phyloP scores from a whole-genome alignment of 1,139 yeast species.

The Debaryomyces singareniensis region DNA sequence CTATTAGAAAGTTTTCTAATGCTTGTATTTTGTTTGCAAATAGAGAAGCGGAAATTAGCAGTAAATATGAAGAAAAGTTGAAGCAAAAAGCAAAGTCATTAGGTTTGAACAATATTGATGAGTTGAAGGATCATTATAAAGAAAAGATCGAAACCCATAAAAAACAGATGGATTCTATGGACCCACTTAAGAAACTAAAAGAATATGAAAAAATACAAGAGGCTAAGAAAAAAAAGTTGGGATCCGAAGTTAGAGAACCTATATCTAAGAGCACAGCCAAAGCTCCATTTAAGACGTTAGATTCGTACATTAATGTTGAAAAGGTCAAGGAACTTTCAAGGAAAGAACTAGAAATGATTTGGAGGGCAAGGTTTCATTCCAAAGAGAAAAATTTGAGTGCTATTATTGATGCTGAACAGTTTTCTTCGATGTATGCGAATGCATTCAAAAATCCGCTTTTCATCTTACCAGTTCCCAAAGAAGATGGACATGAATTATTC shows the following conservation, averaged over 20 bases:
- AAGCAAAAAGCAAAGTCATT: conserved; percentile 29
- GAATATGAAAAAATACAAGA: conserved; percentile 42
- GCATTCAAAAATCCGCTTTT: conserved; percentile 76
- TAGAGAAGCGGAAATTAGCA: too few relatives aligned
- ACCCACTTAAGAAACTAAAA: conserved; percentile 65
- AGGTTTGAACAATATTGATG: conserved; percentile 45
- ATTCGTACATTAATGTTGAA: conserved; percentile 62
- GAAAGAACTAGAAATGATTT: conserved; percentile 70
- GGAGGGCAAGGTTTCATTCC: conserved; percentile 81
- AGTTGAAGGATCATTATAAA: conserved; percentile 56
- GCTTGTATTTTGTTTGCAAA: too few relatives aligned
- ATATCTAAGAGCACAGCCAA: conserved; percentile 38
- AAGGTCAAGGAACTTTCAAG: conserved; percentile 52
- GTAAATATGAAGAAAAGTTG: conserved; percentile 28
- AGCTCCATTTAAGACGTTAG: conserved; percentile 63
- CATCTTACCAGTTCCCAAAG: conserved; percentile 62
- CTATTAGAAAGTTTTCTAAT: too few relatives aligned
- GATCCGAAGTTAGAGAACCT: conserved; percentile 50
- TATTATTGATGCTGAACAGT: conserved; percentile 48
- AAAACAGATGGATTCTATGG: conserved; percentile 52
- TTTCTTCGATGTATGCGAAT: conserved; percentile 51
- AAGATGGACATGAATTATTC: conserved; percentile 71
- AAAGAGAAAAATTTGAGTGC: conserved; percentile 64
- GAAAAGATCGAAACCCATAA: conserved; percentile 55
- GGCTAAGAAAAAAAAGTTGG: conserved; percentile 23